phyloP scores from a whole-genome alignment of 345 rosid species.

The Sisymbrium irio region DNA sequence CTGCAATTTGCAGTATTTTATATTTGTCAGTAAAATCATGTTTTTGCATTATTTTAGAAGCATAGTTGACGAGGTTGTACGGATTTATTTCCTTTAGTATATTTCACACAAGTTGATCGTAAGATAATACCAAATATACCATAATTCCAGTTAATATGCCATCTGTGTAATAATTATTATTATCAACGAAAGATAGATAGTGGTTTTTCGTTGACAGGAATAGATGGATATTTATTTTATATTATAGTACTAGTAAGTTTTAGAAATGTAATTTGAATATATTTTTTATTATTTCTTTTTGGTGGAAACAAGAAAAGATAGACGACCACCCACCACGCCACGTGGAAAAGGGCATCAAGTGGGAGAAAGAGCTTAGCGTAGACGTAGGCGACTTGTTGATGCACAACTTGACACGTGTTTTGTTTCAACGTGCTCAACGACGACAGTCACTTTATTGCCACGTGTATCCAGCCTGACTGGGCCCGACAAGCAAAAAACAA shows the following conservation, averaged over 20 bases:
- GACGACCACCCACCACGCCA: constrained; percentile 38
- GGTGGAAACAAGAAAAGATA: neutral
- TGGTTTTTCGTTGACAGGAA: constrained; percentile 19
- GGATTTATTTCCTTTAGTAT: neutral
- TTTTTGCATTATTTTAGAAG: constrained; percentile 21
- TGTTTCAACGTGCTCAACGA: constrained; percentile 29
- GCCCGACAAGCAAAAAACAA: neutral
- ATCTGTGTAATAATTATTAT: neutral
- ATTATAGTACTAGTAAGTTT: neutral
- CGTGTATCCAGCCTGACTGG: constrained; percentile 41
- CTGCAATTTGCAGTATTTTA: constrained; percentile 34
- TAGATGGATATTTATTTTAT: neutral
- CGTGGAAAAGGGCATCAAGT: constrained; percentile 35
- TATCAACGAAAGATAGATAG: constrained; percentile 4
- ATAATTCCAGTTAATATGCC: constrained; percentile 15
- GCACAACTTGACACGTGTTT: constrained; percentile 30
- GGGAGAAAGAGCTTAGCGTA: constrained; percentile 33
- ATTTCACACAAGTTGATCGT: constrained; percentile 23
- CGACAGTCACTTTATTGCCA: constrained; percentile 33
- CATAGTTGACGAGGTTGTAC: constrained; percentile 31
- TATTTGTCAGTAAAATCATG: neutral
- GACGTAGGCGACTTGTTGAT: constrained; percentile 32
- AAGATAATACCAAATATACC: neutral
- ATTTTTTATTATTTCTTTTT: neutral
- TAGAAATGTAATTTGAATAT: neutral